A percentile compares a stretch with the other conserved stretches of the same genome.
phyloP scores from a whole-genome alignment of 441 rosid genomes.

The Dalechampia spathulata region DNA sequence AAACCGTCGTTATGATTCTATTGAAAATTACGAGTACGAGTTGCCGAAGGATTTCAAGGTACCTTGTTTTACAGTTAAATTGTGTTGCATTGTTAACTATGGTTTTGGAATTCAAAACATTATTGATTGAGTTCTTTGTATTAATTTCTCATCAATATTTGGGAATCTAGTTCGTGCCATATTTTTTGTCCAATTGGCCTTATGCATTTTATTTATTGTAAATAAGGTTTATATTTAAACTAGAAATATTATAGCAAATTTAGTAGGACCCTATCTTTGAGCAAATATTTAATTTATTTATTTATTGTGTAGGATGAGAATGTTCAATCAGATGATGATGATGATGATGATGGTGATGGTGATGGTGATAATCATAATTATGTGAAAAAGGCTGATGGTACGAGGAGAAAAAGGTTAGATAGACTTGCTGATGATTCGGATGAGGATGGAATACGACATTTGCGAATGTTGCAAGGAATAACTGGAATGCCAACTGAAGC shows the following conservation, averaged over 20 bases:
- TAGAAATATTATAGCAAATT: too few relatives aligned
- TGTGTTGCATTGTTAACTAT: too few relatives aligned
- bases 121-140: too few relatives aligned
- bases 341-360: slow-evolving; percentile 18
- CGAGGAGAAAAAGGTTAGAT: slow-evolving; percentile 1
- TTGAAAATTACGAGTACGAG: slow-evolving; percentile 63
- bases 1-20: slow-evolving; percentile 74
- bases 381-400: slow-evolving; percentile 11
- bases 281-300: not conserved
- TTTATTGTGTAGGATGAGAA: slow-evolving; percentile 61
- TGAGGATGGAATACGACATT: slow-evolving; percentile 57
- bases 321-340: slow-evolving; percentile 57
- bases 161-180: too few relatives aligned
- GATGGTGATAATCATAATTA: not conserved
- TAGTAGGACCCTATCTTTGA: too few relatives aligned
- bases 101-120: too few relatives aligned
- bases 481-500: slow-evolving; percentile 85
- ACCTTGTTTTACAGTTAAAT: not conserved
- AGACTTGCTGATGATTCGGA: slow-evolving; percentile 24
- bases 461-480: slow-evolving; percentile 69
- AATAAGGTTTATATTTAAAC: too few relatives aligned
- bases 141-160: too few relatives aligned
- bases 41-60: slow-evolving; percentile 72
- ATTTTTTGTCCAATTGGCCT: too few relatives aligned
- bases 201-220: too few relatives aligned